These are phyloP conservation scores for Curvularia lunata DNA, from an alignment of 2,329 filamentous ascomycete genomes.

Conservation along the genomic window DNA sequence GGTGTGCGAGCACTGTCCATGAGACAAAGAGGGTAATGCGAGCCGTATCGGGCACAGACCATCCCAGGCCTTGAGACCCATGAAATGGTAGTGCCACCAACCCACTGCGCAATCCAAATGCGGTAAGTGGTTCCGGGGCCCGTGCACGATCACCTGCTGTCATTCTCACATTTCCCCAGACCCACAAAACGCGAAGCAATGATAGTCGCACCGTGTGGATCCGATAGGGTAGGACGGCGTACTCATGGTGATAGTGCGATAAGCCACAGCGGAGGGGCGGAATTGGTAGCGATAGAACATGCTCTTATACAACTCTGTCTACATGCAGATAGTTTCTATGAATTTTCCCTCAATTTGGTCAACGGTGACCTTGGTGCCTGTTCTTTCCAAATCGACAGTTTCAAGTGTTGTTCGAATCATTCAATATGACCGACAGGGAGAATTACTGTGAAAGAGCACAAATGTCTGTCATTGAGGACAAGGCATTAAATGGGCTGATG, in stretches of 20 bases:
- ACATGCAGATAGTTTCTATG: no score
- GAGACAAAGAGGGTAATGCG: neutral
- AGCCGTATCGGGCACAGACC: neutral
- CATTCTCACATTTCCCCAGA: neutral
- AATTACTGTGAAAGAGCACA: neutral
- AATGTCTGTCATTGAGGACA: neutral
- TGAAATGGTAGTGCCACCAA: neutral
- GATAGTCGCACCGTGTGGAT: neutral
- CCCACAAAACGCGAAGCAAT: neutral
- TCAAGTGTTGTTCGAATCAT: neutral
- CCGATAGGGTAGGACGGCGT: neutral
- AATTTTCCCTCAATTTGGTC: no score
- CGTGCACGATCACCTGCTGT: neutral
- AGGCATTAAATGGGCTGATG: neutral
- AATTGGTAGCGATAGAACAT: neutral
- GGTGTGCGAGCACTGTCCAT: neutral
- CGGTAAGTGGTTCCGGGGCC: neutral
- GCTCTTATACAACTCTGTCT: no score
- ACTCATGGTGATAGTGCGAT: neutral
- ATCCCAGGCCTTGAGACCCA: neutral
- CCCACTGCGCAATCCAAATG: neutral
- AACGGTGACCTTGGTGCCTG: neutral
- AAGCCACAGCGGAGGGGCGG: neutral
- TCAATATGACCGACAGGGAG: neutral
- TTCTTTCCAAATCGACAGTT: neutral